phyloP scores from a whole-genome alignment of 495 filamentous ascomycete species.

The Aspergillus avenaceus region DNA sequence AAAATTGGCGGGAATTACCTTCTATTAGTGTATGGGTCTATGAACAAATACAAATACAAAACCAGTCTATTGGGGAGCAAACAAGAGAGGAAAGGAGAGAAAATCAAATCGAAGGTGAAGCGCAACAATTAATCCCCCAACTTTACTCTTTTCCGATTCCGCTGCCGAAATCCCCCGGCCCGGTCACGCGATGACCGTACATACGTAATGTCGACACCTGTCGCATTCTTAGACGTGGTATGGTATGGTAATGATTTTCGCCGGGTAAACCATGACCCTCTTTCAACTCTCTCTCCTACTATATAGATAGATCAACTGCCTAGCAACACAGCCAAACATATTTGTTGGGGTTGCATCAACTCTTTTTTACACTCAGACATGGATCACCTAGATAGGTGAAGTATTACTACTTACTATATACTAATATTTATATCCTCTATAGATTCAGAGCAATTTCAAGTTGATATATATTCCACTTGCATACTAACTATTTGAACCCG shows the following conservation, averaged over 20 bases:
- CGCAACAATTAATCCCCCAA: background rate
- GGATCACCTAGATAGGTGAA: too few species aligned
- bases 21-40: background rate
- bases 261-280: conserved; percentile 21
- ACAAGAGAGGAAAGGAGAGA: background rate
- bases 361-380: too few species aligned
- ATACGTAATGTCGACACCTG: conserved; percentile 1
- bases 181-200: conserved; percentile 29
- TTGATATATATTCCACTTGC: too few species aligned
- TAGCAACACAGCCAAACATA: too few species aligned
- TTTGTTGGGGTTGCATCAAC: too few species aligned
- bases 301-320: background rate
- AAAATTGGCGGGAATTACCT: too few species aligned
- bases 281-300: background rate
- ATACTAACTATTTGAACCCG: too few species aligned
- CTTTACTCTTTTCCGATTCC: conserved; percentile 15
- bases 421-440: too few species aligned
- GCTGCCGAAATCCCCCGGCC: conserved; percentile 40
- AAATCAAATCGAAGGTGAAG: background rate
- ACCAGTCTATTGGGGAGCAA: background rate
- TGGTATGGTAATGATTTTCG: conserved; percentile 16
- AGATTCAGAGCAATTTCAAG: too few species aligned
- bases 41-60: background rate
- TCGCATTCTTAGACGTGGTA: conserved; percentile 11
- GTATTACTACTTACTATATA: too few species aligned